Base-by-base conservation (phyloP, 2,329 filamentous ascomycete species). In the Talaromyces sp. region DNA sequence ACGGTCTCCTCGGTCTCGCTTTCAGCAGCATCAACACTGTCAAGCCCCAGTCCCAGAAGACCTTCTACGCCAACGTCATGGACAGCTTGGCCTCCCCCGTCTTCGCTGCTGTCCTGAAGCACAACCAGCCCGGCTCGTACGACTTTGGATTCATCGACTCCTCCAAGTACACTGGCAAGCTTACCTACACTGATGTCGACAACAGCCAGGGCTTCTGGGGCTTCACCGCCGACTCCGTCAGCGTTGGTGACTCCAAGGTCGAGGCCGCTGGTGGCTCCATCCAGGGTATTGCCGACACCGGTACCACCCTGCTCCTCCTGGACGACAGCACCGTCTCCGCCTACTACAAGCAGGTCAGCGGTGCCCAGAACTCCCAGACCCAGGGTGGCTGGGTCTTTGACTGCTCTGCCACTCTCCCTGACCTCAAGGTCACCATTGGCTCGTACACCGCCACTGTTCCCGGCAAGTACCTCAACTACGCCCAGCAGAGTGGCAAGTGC, bases 251-350 rank as follows among this genome's bases (percentile, higher is more conserved):
- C 62, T 53, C 49, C 49, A 53, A 53, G 49, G 49, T 53, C 30
- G 70, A 70, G 19, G 57, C 68, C 28, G 65, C 75, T 72, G 75
- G 77, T 60, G 59, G 71, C 54, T 69, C 75, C 63, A 81, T 85
- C 72, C 66, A 71, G 49, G 82, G 80, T 66, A 89, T 91, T 71
- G 85, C 85, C 62, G 88, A 91, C 76, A 91, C 88, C 2, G 88
- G 88, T 59, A 90, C 88, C 60, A 87, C 87, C 1, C 84, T 91
- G 32, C 74, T 89, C 60, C 80, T 88, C 65, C 73, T 88, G 19
- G 84, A 85, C 28, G 71, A 80, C 60, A 66, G 70, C 33, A 78
- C 88, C 62, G 82, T 85, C 65, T 67, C 73, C 0, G 80, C 77
- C 49, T 90, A 89, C 80, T 91, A 89, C 77, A 70, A 71, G 42